Conservation (phyloP, 1,139 yeast species). For the Tardiomyces digboiensis region DNA sequence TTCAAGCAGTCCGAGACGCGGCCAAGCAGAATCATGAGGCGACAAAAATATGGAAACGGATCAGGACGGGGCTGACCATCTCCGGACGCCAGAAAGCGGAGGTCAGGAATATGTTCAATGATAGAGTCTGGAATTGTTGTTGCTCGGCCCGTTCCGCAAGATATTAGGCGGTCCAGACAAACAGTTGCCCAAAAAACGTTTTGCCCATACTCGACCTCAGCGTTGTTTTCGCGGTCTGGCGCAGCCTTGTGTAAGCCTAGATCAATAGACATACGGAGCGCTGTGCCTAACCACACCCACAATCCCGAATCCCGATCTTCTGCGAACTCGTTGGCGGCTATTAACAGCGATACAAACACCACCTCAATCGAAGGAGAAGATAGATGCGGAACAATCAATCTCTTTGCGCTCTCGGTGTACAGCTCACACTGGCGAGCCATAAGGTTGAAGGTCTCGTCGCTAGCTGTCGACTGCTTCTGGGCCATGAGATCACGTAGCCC, state of each 20-base stretch:
- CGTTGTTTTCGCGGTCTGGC: conserved; percentile 2
- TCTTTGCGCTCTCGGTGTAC: conserved; percentile 18
- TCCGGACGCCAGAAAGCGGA: conserved; percentile 1
- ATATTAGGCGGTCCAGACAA: conserved; percentile 20
- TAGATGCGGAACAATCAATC: conserved; percentile 17
- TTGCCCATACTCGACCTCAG: not conserved
- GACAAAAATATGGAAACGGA: conserved; percentile 21
- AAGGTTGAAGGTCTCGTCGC: conserved; percentile 4
- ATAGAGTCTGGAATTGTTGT: conserved; percentile 12
- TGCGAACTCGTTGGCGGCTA: conserved; percentile 21
- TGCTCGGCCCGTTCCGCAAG: conserved; percentile 21
- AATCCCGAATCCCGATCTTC: conserved; percentile 22
- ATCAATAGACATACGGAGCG: conserved; percentile 22
- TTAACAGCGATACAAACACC: conserved; percentile 17
- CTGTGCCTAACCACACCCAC: conserved; percentile 24
- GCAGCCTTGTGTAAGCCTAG: conserved; percentile 18
- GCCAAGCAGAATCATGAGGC: conserved; percentile 17
- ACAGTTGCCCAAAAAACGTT: conserved; percentile 21
- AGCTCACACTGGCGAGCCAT: conserved; percentile 7
- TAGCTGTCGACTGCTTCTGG: conserved; percentile 1
- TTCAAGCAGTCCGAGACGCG: conserved; percentile 19
- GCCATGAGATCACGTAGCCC: conserved; percentile 7
- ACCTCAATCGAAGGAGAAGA: conserved; percentile 19
- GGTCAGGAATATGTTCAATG: not conserved
- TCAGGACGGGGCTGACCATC: conserved; percentile 12